Conservation (phyloP, 495 filamentous ascomycete species). For the Podospora pseudocomata region DNA sequence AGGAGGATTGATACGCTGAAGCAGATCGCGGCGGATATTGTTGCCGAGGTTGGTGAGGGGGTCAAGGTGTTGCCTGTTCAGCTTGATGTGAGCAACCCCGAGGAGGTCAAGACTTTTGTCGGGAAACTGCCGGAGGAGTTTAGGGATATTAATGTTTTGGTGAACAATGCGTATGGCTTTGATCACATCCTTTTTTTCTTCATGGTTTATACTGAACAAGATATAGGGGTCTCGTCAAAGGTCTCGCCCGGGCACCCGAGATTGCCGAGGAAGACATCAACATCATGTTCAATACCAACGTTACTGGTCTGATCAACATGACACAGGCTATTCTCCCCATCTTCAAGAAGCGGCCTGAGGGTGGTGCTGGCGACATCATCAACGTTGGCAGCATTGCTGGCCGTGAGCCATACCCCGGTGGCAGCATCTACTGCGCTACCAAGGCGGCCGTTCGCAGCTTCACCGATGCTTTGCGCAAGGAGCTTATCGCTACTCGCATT, state of each 20-base stretch:
- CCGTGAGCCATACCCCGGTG: conserved; percentile 83
- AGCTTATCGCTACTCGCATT: conserved; percentile 82
- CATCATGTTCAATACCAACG: conserved; percentile 88
- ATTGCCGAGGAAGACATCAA: conserved; percentile 81
- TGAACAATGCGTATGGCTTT: conserved; percentile 88
- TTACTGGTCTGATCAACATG: conserved; percentile 93
- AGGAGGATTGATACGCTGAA: conserved; percentile 74
- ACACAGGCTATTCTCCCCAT: conserved; percentile 86
- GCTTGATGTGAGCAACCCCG: conserved; percentile 80
- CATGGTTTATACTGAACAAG: background rate
- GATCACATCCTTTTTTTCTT: background rate
- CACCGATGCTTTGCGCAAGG: conserved; percentile 82
- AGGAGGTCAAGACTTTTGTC: conserved; percentile 74
- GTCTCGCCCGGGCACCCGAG: conserved; percentile 54
- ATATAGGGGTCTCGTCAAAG: conserved; percentile 6
- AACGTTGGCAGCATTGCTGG: conserved; percentile 96
- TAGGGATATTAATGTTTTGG: conserved; percentile 80
- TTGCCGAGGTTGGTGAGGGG: conserved; percentile 71
- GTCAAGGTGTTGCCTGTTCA: conserved; percentile 78
- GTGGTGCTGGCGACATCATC: conserved; percentile 88
- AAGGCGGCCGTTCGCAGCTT: conserved; percentile 91
- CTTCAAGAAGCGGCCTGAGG: conserved; percentile 74
- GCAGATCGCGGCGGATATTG: conserved; percentile 73
- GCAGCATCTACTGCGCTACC: conserved; percentile 93
- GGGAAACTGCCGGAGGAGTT: conserved; percentile 73